These are phyloP conservation scores for Talaromyces trachyspermus DNA, from an alignment of 495 filamentous ascomycete species.

Conservation along the genomic window DNA sequence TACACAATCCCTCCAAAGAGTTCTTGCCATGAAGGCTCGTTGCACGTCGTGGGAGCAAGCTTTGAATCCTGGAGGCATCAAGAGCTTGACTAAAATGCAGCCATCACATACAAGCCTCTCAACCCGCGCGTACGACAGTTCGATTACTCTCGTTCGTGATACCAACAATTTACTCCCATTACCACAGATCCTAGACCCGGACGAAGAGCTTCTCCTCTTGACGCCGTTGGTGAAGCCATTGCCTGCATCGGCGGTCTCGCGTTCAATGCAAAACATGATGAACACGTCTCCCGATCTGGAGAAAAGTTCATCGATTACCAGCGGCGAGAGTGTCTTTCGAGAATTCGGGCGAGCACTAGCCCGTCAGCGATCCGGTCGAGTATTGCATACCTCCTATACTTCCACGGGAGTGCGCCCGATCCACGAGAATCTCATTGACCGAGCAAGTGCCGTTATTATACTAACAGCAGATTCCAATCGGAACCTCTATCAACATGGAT, in stretches of 20 bases:
- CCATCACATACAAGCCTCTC: slow-evolving; percentile 71
- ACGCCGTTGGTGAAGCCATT: slow-evolving; percentile 82
- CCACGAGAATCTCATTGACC: slow-evolving; percentile 81
- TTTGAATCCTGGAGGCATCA: slow-evolving; percentile 67
- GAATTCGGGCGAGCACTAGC: slow-evolving; percentile 76
- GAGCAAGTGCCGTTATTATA: slow-evolving; percentile 77
- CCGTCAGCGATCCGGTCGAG: slow-evolving; percentile 69
- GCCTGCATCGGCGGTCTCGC: slow-evolving; percentile 68
- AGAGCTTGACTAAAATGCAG: slow-evolving; percentile 66
- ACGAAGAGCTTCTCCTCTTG: slow-evolving; percentile 74
- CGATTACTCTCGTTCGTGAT: slow-evolving; percentile 80
- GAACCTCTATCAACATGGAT: slow-evolving; percentile 83
- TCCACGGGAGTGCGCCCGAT: slow-evolving; percentile 81
- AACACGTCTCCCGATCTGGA: slow-evolving; percentile 52
- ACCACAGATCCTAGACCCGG: slow-evolving; percentile 65
- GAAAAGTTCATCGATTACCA: slow-evolving; percentile 62
- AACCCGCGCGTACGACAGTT: slow-evolving; percentile 73
- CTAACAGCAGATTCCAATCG: slow-evolving; percentile 85
- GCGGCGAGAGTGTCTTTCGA: slow-evolving; percentile 79
- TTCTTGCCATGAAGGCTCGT: slow-evolving; percentile 65
- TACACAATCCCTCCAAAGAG: slow-evolving; percentile 62
- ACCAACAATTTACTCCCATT: slow-evolving; percentile 72
- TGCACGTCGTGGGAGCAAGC: slow-evolving; percentile 82
- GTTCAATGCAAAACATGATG: slow-evolving; percentile 41
- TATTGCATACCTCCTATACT: slow-evolving; percentile 87